Evolutionary conservation across 2,329 filamentous ascomycete genomes (phyloP).

Genomic region (Dissoconium aciculare): DNA sequence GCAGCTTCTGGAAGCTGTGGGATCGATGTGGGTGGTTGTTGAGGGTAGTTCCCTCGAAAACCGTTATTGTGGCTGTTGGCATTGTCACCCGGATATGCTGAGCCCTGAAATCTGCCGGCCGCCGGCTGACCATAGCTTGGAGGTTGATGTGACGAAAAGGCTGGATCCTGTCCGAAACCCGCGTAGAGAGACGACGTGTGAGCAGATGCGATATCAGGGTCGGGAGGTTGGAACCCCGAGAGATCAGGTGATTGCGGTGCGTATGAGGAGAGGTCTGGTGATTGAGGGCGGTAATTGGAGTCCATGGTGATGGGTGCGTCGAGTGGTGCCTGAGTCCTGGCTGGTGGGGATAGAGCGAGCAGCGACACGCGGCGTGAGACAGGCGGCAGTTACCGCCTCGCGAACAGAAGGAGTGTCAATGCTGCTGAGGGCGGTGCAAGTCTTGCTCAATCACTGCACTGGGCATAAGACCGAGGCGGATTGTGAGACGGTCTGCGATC

Average conservation of each 20-base stretch:
- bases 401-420: no score
- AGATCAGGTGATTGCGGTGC: slow-evolving; percentile 30
- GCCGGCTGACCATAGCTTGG: not conserved
- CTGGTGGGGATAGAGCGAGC: no score
- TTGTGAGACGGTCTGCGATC: no score
- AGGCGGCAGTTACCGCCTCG: no score
- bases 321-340: no score
- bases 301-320: no score
- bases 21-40: slow-evolving; percentile 12
- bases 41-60: slow-evolving; percentile 6
- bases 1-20: slow-evolving; percentile 6
- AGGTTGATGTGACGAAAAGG: slow-evolving; percentile 5
- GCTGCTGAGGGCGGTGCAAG: no score
- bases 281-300: slow-evolving; percentile 12
- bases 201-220: slow-evolving; percentile 7
- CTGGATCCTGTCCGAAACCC: slow-evolving; percentile 7
- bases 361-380: no score
- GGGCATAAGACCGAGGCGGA: no score
- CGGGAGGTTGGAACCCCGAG: slow-evolving; percentile 17
- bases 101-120: not conserved
- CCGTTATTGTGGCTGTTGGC: slow-evolving; percentile 2
- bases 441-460: no score
- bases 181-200: slow-evolving; percentile 2
- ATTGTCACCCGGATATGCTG: no score
- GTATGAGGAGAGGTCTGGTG: slow-evolving; percentile 19